Conservation (phyloP, 192 early-diverging fungal species). For the Mortierella claussenii region DNA sequence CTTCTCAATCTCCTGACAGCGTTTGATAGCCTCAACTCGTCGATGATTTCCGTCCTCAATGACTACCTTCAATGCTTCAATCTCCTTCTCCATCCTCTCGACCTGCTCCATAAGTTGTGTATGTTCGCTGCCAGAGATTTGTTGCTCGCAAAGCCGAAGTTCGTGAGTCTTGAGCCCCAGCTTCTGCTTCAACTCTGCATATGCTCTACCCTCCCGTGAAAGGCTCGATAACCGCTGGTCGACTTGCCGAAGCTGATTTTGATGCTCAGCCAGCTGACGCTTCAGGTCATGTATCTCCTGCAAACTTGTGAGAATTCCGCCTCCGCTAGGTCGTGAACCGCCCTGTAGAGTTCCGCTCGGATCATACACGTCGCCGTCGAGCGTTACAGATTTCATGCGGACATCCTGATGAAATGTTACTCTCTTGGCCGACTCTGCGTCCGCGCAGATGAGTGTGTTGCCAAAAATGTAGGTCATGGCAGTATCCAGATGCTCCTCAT, state of each 20-base stretch:
- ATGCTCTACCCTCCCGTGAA: constrained; percentile 65
- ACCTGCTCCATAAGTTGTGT: constrained; percentile 65
- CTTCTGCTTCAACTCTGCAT: constrained; percentile 68
- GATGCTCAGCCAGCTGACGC: constrained; percentile 58
- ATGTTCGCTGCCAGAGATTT: constrained; percentile 75
- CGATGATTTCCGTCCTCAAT: constrained; percentile 57
- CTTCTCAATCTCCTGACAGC: constrained; percentile 72
- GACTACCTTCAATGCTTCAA: constrained; percentile 58
- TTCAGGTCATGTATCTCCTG: constrained; percentile 77
- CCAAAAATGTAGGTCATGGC: constrained; percentile 98
- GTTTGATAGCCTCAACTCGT: constrained; percentile 59
- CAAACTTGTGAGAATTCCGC: constrained; percentile 79
- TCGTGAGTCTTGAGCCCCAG: constrained; percentile 85
- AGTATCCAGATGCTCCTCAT: constrained; percentile 76
- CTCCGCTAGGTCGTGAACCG: constrained; percentile 80
- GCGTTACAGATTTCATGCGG: constrained; percentile 89
- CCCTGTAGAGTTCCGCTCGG: constrained; percentile 94
- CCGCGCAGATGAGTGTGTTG: constrained; percentile 88
- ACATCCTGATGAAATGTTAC: constrained; percentile 92
- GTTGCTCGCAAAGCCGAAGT: constrained; percentile 76
- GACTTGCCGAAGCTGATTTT: constrained; percentile 61
- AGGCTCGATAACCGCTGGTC: constrained; percentile 64
- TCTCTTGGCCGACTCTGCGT: constrained; percentile 82
- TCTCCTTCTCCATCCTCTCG: constrained; percentile 63
- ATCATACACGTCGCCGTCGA: constrained; percentile 97